Evolutionary conservation across 768 basidiomycete genomes (phyloP).

Genomic region (Hydnomerulius pinastri): DNA sequence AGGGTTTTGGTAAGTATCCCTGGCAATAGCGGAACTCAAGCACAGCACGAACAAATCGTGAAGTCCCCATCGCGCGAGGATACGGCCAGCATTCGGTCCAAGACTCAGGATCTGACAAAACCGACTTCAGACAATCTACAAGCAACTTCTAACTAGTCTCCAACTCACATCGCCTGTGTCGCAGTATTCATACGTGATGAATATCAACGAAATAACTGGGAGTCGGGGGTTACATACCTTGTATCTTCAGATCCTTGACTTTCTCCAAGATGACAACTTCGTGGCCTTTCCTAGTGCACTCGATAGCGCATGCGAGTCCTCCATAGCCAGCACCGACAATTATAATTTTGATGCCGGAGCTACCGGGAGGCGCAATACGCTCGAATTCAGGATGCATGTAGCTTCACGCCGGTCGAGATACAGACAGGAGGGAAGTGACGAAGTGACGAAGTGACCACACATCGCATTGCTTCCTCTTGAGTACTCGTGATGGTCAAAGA

Average conservation of each 20-base stretch:
- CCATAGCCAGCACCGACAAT: constrained; percentile 27
- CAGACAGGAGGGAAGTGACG: too few relatives aligned
- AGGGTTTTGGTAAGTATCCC: too few relatives aligned
- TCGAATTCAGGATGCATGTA: background rate
- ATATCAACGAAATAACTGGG: background rate
- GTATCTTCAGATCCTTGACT: too few relatives aligned
- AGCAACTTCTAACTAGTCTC: background rate
- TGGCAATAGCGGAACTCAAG: too few relatives aligned
- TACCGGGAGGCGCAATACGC: constrained; percentile 4
- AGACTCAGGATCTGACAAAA: constrained; percentile 23
- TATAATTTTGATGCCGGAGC: constrained; percentile 15
- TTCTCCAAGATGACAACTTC: too few relatives aligned
- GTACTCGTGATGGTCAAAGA: background rate
- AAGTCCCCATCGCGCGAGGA: constrained; percentile 27
- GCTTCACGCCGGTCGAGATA: too few relatives aligned
- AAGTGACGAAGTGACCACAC: too few relatives aligned
- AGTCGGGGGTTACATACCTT: too few relatives aligned
- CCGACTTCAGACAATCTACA: too few relatives aligned
- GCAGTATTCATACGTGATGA: background rate
- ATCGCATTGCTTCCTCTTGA: too few relatives aligned
- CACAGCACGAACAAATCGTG: constrained; percentile 22
- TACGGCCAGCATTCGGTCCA: constrained; percentile 23
- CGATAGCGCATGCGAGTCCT: constrained; percentile 30
- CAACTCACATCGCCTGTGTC: background rate
- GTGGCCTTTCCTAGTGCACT: constrained; percentile 19